These are phyloP conservation scores for Ascochyta clinopodiicola DNA, from an alignment of 2,329 filamentous ascomycete genomes.

Conservation along the genomic window DNA sequence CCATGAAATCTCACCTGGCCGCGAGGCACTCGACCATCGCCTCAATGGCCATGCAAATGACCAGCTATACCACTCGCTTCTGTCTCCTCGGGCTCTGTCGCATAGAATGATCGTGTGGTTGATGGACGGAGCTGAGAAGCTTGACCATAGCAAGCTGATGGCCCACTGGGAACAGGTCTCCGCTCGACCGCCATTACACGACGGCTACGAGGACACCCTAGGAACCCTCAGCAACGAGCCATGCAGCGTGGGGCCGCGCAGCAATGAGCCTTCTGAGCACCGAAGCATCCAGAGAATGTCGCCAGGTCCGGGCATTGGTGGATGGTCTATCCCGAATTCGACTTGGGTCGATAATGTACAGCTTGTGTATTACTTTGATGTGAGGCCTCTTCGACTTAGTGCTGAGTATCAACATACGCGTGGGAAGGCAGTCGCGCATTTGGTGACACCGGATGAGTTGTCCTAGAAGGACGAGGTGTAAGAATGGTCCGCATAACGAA, in stretches of 20 bases:
- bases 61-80: not conserved
- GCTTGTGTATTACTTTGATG: conserved; percentile 31
- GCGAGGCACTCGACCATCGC: not conserved
- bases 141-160: not conserved
- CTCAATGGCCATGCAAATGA: not conserved
- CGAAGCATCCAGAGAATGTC: conserved; percentile 26
- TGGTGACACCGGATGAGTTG: not conserved
- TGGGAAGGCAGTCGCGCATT: conserved; percentile 15
- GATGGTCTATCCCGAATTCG: conserved; percentile 16
- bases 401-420: conserved; percentile 40
- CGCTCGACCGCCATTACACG: not conserved
- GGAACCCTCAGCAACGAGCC: conserved; percentile 7
- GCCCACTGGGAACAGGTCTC: not conserved
- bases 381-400: conserved; percentile 37
- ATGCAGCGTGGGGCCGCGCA: conserved; percentile 7
- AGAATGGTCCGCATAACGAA: not conserved
- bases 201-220: not conserved
- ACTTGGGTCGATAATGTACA: not conserved
- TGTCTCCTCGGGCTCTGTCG: not conserved
- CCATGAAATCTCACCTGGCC: not conserved
- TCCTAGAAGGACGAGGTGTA: not conserved
- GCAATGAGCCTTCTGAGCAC: conserved; percentile 9
- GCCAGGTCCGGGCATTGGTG: conserved; percentile 32
- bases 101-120: not conserved
- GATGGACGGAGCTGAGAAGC: not conserved